Base-by-base conservation (phyloP, 352 stramenopile species). In the Pythium oligandrum region DNA sequence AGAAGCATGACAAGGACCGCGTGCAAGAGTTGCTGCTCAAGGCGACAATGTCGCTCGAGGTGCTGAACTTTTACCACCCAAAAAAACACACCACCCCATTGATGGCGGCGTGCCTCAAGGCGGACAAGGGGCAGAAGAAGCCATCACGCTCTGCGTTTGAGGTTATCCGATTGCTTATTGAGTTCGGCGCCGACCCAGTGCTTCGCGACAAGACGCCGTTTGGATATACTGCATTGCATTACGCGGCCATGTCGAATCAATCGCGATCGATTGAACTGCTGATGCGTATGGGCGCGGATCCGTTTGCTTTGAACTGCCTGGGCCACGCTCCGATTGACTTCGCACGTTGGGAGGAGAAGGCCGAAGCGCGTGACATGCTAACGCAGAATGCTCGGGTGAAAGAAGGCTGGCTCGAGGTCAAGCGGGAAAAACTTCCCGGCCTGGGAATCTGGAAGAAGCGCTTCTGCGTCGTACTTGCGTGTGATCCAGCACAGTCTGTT, bases 181-280 rank as follows among this genome's bases (percentile, higher is more conserved):
- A 86, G 43, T 73, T 78, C 40, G 82, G 82, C 44, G 78, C 77
- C 5, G 59, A 84, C 40, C 43, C 76, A 36, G 35, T 75, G 33
- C 47, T 69, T 6, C 58, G 57, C 3, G 75, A 86, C 59, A 62
- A 44, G 3, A 60, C 58, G 40, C 66, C 70, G 26, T 65, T 75
- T 55, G 54, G 59, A 45, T 75, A 75, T 61, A 92, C 82, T 44
- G 78, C 78, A 48, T 64, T 92, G 44, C 82, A 92, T 40, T 77
- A 81, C 51, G 82, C 82, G 6, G 77, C 78, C 10, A 72, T 78
- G 48, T 61, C 57, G 44, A 84, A 89, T 57, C 66, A 70, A 32
- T 54, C 79, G 43, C 48, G 58, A 3, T 67, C 75, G 30, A 37
- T 88, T 51, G 78, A 90, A 56, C 59, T 76, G 38, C 40, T 92